These are phyloP conservation scores for Candida takata DNA, from an alignment of 805 yeast species.

Conservation along the genomic window DNA sequence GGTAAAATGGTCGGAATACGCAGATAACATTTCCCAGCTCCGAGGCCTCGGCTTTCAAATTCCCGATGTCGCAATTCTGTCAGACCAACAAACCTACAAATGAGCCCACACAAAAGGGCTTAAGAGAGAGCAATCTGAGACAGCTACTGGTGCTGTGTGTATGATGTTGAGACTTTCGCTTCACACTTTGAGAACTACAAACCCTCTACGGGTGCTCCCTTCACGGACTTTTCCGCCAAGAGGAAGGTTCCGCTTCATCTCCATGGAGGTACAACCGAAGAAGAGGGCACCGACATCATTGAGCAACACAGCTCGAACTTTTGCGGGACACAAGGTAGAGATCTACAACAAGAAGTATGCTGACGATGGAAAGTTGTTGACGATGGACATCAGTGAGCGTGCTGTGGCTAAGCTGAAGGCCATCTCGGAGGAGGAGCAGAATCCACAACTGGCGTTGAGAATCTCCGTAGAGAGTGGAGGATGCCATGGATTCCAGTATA, in stretches of 20 bases:
- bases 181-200: too few relatives aligned
- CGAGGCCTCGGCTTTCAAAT: too few relatives aligned
- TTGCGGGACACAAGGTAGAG: slow-evolving; percentile 2
- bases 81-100: too few relatives aligned
- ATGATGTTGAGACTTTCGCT: too few relatives aligned
- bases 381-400: slow-evolving; percentile 28
- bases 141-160: too few relatives aligned
- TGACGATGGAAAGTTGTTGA: slow-evolving; percentile 28
- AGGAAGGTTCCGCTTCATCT: background rate
- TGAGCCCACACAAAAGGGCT: too few relatives aligned
- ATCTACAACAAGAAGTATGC: slow-evolving; percentile 20
- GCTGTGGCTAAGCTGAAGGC: slow-evolving; percentile 43
- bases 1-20: too few relatives aligned
- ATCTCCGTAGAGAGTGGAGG: slow-evolving; percentile 92
- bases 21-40: too few relatives aligned
- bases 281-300: slow-evolving; percentile 11
- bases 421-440: slow-evolving; percentile 46
- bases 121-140: too few relatives aligned
- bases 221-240: background rate
- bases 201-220: too few relatives aligned
- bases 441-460: slow-evolving; percentile 57
- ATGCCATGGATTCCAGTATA: slow-evolving; percentile 95
- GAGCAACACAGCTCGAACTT: slow-evolving; percentile 9
- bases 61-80: too few relatives aligned
- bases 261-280: slow-evolving; percentile 4